Base-by-base conservation (phyloP, 2,329 filamentous ascomycete species). In the Diaporthe amygdali region DNA sequence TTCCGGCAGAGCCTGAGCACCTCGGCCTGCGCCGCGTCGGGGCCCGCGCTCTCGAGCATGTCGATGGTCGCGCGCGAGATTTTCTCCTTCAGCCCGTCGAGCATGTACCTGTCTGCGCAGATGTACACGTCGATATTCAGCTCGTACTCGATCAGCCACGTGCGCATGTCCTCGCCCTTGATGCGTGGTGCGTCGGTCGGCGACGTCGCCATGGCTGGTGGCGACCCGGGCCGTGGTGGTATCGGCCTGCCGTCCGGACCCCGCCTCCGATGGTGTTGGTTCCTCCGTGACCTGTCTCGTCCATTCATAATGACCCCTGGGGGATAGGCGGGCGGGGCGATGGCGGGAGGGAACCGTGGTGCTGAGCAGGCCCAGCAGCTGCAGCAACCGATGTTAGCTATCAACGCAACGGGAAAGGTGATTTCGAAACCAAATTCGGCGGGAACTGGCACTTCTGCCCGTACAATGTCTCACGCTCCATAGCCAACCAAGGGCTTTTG, bases 81-180 rank as follows among this genome's bases (percentile, higher is more conserved):
- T 54, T 80, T 81, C 5, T 70, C 72, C 74, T 85, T 84, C 76
- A 87, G 84, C 61, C 82, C 82, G 32, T 83, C 81, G 75, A 87
- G 82, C 66, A 86, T 79, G 75, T 83, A 87, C 66, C 83, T 82
- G 73, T 86, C 81, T 9, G 85, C 85, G 67, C 84, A 83, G 66
- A 87, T 83, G 77, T 87, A 87, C 15, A 86, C 84, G 67, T 86
- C 83, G 15, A 87, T 74, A 74, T 83, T 83, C 44, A 87, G 80
- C 72, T 84, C 81, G 74, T 85, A 87, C 2, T 83, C 77, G 59
- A 85, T 77, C 4, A 85, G 79, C 84, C 85, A 87, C 5, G 84
- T 84, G 17, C 80, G 80, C 72, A 86, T 75, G 75, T 87, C 85
- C 73, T 86, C 82, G 39, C 80, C 80, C 8, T 79, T 77, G 76